A percentile compares a stretch with the other conserved stretches of the same genome.
phyloP scores from a whole-genome alignment of 192 early-diverging fungal genomes.

The Chytriomyces confervae region DNA sequence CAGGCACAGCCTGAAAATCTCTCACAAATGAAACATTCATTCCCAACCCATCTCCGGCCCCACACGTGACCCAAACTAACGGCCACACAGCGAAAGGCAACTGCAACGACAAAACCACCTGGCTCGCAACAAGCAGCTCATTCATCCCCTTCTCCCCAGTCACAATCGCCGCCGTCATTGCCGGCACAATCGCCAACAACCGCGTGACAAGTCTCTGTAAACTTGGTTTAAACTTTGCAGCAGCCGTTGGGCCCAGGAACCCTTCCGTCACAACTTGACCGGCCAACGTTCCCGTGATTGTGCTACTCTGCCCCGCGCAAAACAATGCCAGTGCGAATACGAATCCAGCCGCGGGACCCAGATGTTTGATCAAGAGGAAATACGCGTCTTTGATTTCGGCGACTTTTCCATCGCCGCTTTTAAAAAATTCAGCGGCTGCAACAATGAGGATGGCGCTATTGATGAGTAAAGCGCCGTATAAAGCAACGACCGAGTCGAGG shows the following conservation, averaged over 20 bases:
- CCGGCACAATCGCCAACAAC: conserved; percentile 73
- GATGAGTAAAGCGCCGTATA: conserved; percentile 75
- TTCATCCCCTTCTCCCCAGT: conserved; percentile 68
- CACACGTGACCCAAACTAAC: conserved; percentile 69
- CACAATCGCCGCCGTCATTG: conserved; percentile 69
- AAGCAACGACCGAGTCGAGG: conserved; percentile 70
- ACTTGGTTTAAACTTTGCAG: conserved; percentile 59
- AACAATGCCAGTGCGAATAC: conserved; percentile 80
- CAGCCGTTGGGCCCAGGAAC: conserved; percentile 55
- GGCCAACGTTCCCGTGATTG: conserved; percentile 84
- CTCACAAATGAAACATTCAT: conserved; percentile 30
- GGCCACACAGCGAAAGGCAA: conserved; percentile 85
- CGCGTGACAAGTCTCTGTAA: conserved; percentile 74
- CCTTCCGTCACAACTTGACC: conserved; percentile 86
- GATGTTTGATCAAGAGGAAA: conserved; percentile 57
- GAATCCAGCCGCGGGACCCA: conserved; percentile 68
- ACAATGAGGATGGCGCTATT: conserved; percentile 82
- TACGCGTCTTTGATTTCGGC: conserved; percentile 74
- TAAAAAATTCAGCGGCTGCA: conserved; percentile 73
- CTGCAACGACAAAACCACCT: conserved; percentile 81
- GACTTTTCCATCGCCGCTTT: conserved; percentile 52
- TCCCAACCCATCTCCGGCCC: conserved; percentile 5
- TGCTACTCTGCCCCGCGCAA: conserved; percentile 76
- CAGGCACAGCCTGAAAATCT: background rate
- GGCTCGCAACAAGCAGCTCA: conserved; percentile 68